Evolutionary conservation across 2,329 filamentous ascomycete species (phyloP), one percentile per base, ranked within the genome.

Genomic region (Apiospora rasikravindrae): DNA sequence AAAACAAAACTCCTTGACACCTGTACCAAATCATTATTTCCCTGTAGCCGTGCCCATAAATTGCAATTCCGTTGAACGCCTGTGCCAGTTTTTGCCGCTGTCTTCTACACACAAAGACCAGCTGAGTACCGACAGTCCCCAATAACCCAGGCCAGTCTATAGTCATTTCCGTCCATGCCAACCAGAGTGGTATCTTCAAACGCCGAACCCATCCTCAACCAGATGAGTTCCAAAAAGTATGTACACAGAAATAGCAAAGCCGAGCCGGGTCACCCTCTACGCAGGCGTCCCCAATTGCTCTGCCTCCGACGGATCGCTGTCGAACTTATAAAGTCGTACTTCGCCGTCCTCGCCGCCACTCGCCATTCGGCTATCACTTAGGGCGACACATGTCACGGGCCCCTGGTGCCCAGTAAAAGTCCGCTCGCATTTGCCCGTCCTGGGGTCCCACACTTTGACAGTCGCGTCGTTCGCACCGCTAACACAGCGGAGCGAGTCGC

Each of bases 261-360:
- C 16, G 8, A 40, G 57, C 33, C 16, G 6, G 2, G 10, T 24
- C 22, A 33, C 19, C 22, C 8, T 16, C 81, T 72, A 89, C 4
- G 84, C 86, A 16, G 88, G 87, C 11, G 87, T 89, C 2, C 88
- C 87, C 45, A 82, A 82, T 75, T 88, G 85, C 74, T 85, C 84
- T 47, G 86, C 82, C 57, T 83, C 82, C 16, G 76, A 76, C 13
- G 77, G 79, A 70, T 87, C 85, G 26, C 84, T 86, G 74, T 90
- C 88, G 78, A 95, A 96, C 77, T 91, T 93, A 81, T 95, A 95
- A 78, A 99, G 87, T 70, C 95, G 87, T 45, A 98, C 94, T 77
- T 97, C 95, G 75, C 94, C 94, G 80, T 99, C 96, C 82, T 98
- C 96, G 78, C 96, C 94, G 7, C 95, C 96, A 77, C 93, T 97